Evolutionary conservation across 139 green algal genomes (phyloP), one percentile per base, ranked within the genome.

Genomic region (Closterium sp.): DNA sequence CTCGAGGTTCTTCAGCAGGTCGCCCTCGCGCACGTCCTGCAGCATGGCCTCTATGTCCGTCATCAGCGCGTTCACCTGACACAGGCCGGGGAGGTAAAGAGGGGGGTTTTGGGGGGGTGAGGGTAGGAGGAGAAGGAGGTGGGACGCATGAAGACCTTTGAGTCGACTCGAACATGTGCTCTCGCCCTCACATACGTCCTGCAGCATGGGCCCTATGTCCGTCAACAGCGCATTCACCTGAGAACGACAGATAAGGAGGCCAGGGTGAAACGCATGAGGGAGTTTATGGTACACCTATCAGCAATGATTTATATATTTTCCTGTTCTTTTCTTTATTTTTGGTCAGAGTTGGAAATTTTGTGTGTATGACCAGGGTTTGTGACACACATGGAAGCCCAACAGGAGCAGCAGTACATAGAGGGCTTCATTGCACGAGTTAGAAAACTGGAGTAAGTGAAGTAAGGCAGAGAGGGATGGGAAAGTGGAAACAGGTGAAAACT

Each of bases 21-120:
- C 88, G 87, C 92, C 92, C 22, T 95, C 94, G 19, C 92, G 85
- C 85, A 96, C 42, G 42, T 95, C 90, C 88, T 95, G 62, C 87
- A 96, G 90, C 50, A 96, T 92, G 22, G 95, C 94, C 50, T 70
- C 45, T 27, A 96, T 86, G 32, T 96, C 94, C 27, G 45, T 91
- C 31, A 93, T 91, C 42, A 96, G 89, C 29, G 85, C 27, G 6
- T 91, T 86, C 73, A 95, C 90, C 92, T 95, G 89, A 28, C 2
- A 86, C 13, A 89, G 87, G 17, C 0, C n/a, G n/a, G n/a, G n/a
- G n/a, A n/a, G n/a, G n/a, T n/a, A n/a, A n/a, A n/a, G 27, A 13
- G 86, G 86, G 27, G 21, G 86, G 86, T 2, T 2, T n/a, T n/a
- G 19, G 73, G n/a, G n/a, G n/a, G n/a, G n/a, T n/a, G n/a, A n/a